Conservation (phyloP, 306 rosid genomes). For the Alnus rubra region DNA sequence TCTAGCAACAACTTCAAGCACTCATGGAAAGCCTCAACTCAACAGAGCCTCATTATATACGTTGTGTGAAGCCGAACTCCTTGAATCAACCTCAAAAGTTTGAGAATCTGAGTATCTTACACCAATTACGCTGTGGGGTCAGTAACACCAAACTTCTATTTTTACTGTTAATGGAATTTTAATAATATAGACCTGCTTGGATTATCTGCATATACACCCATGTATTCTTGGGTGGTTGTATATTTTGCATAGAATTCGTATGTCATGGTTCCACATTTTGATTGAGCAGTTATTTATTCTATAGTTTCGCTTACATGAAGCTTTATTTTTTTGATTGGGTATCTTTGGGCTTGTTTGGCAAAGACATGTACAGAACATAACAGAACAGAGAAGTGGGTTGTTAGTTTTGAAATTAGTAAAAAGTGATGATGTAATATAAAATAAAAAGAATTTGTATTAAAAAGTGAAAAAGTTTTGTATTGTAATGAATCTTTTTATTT, state of each 20-base stretch:
- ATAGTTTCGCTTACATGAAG: neutral
- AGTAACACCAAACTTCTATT: slow-evolving; percentile 41
- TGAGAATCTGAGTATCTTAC: slow-evolving; percentile 86
- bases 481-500: no score
- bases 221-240: neutral
- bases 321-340: no score
- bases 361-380: no score
- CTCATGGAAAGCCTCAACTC: slow-evolving; percentile 85
- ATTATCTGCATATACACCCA: slow-evolving; percentile 21
- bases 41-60: slow-evolving; percentile 95
- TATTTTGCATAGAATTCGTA: neutral
- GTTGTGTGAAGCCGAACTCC: slow-evolving; percentile 97
- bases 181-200: slow-evolving; percentile 5
- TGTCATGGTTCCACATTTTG: neutral
- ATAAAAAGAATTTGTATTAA: no score
- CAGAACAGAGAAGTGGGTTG: no score
- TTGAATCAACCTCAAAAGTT: slow-evolving; percentile 82
- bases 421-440: no score
- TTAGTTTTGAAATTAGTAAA: no score
- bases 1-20: slow-evolving; percentile 97
- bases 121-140: slow-evolving; percentile 97
- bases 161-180: slow-evolving; percentile 29
- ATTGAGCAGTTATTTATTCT: neutral
- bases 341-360: no score
- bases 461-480: no score